Base-by-base conservation (phyloP, 768 basidiomycete species). In the Tricholomella constricta region DNA sequence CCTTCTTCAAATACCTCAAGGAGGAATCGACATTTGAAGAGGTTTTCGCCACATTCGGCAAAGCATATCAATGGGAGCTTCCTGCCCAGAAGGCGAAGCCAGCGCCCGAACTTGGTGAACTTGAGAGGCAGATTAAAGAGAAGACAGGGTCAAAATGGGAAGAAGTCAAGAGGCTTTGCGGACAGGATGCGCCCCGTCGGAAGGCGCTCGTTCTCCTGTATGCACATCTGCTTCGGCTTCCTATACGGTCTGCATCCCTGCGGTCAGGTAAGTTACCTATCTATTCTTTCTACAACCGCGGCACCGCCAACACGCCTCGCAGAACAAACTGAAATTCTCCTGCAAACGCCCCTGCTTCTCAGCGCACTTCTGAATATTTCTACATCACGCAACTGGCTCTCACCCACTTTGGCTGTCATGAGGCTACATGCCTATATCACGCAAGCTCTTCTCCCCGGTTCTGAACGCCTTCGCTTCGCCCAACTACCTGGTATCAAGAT, bases 331-430 rank as follows among this genome's bases (percentile, higher is more conserved):
- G 62, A 77, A 19, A 63, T 95, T 12, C 77, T 98, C 1, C 78
- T 92, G 1, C 85, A 85, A 61, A 81, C 82, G 0, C 92, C 91
- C 4, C 67, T 78, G 12, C 72, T 96, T 4, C 79, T 96, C 25
- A 89, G 80, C 42, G 91, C 94, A 0, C 75, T 98, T 22, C 79
- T 95, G 48, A 88, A 83, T 60, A 90, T 97, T 56, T 79, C 89
- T 0, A 79, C 90, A 17, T 81, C 94, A 0, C 91, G 94, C 58
- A 93, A 85, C 64, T 99, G 95, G 95, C 83, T 98, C 8, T 64
- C 80, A 4, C 88, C 93, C 1, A 86, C 91, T 0, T 73, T 95
- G 32, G 74, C 81, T 26, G 77, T 86, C 61, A 89, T 97, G 83
- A 87, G 86, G 34, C 72, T 99, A 23, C 88, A 95, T 59, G 83